Evolutionary conservation across 495 filamentous ascomycete genomes (phyloP).

Genomic region (Aspergillus ostianus): DNA sequence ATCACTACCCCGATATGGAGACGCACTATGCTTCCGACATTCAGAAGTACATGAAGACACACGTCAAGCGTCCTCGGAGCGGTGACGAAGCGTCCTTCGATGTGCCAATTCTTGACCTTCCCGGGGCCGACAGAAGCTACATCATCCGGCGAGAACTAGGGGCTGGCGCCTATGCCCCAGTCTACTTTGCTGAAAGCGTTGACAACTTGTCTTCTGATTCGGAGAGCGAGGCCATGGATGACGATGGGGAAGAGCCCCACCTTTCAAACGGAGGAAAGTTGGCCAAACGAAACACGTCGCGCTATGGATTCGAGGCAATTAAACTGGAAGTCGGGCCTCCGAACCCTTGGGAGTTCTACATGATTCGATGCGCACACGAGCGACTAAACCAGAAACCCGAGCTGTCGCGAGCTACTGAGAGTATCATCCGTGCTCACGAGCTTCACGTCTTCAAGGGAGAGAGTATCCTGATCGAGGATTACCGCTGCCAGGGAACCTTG

Average conservation of each 20-base stretch:
- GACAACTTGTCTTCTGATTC: constrained; percentile 47
- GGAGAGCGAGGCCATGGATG: constrained; percentile 37
- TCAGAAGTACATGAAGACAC: constrained; percentile 69
- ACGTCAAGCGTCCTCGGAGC: constrained; percentile 59
- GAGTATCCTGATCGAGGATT: constrained; percentile 83
- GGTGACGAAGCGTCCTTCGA: constrained; percentile 52
- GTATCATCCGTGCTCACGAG: constrained; percentile 77
- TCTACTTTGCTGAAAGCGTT: constrained; percentile 83
- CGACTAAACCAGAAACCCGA: constrained; percentile 56
- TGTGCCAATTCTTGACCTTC: constrained; percentile 67
- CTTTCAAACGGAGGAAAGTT: constrained; percentile 12
- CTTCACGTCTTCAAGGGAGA: constrained; percentile 87
- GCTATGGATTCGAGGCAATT: constrained; percentile 71
- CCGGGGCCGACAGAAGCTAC: constrained; percentile 57
- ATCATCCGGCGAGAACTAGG: constrained; percentile 85
- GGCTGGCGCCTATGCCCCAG: constrained; percentile 89
- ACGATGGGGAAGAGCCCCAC: constrained; percentile 20
- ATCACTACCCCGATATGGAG: constrained; percentile 57
- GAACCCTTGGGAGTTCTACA: constrained; percentile 92
- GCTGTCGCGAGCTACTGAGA: constrained; percentile 61
- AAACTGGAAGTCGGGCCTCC: constrained; percentile 88
- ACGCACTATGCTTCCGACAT: constrained; percentile 70
- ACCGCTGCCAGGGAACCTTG: constrained; percentile 84
- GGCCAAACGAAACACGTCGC: constrained; percentile 28
- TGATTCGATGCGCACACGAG: constrained; percentile 76